Conservation (phyloP, 202 grass and related monocot species). For the Musa balbisiana region DNA sequence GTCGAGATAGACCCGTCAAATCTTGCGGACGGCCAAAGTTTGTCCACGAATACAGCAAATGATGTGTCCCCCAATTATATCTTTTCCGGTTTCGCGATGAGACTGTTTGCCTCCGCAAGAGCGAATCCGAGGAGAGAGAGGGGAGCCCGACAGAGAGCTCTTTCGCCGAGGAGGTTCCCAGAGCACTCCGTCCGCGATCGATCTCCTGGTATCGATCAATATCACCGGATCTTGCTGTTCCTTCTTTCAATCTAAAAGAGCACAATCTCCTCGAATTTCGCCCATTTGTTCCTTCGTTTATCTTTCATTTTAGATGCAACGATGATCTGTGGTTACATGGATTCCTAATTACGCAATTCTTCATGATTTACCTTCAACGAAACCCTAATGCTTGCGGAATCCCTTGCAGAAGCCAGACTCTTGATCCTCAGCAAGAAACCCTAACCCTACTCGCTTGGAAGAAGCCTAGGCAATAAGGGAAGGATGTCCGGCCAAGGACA, state of each 20-base stretch:
- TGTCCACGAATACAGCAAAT: neutral
- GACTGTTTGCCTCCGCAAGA: neutral
- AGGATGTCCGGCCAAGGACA: constrained; percentile 56
- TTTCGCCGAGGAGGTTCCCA: neutral
- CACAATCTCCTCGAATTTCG: neutral
- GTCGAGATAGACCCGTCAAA: neutral
- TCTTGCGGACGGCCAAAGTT: neutral
- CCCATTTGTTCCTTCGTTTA: neutral
- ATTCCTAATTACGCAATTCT: neutral
- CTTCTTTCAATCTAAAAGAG: neutral
- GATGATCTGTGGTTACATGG: neutral
- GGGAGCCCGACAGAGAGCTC: neutral
- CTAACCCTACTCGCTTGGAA: neutral
- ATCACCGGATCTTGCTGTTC: neutral
- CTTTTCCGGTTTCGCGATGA: neutral
- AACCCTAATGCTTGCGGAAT: neutral
- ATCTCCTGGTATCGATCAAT: neutral
- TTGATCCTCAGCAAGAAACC: neutral
- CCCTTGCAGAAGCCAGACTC: too few relatives aligned
- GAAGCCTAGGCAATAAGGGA: constrained; percentile 1
- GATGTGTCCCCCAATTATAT: neutral
- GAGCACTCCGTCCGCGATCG: neutral
- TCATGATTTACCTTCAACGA: neutral
- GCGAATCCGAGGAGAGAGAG: neutral
- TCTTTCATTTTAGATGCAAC: neutral